A percentile compares a stretch with the other conserved stretches of the same genome.
Conservation (phyloP, 192 early-diverging fungal genomes). For the Cladochytrium replicatum region DNA sequence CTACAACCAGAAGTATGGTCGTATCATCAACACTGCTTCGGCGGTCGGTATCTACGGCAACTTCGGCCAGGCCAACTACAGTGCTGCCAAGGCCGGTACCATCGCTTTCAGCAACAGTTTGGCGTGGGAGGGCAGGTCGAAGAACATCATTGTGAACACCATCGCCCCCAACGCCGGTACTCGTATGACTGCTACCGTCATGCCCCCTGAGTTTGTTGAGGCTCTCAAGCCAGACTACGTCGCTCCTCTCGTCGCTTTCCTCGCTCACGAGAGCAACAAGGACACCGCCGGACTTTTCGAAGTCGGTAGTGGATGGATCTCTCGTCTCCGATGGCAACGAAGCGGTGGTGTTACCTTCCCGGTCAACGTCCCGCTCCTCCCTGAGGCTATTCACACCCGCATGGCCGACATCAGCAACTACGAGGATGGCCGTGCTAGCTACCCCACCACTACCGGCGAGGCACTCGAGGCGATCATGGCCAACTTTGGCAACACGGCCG, state of each 20-base stretch:
- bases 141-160: slow-evolving; percentile 87
- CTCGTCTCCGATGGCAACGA: slow-evolving; percentile 85
- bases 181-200: slow-evolving; percentile 90
- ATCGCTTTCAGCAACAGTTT: slow-evolving; percentile 85
- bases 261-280: slow-evolving; percentile 76
- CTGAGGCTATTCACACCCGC: slow-evolving; percentile 72
- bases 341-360: slow-evolving; percentile 90
- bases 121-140: slow-evolving; percentile 80
- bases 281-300: slow-evolving; percentile 63
- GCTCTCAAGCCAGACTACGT: slow-evolving; percentile 96
- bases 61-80: slow-evolving; percentile 90
- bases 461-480: slow-evolving; percentile 72
- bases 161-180: slow-evolving; percentile 98
- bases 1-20: slow-evolving; percentile 87
- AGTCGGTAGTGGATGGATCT: slow-evolving; percentile 48
- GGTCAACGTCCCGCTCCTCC: slow-evolving; percentile 62
- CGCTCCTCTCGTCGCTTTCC: slow-evolving; percentile 85
- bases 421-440: slow-evolving; percentile 88
- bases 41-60: slow-evolving; percentile 90
- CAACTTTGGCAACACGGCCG: slow-evolving; percentile 63
- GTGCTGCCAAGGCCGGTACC: slow-evolving; percentile 84
- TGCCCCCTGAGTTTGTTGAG: slow-evolving; percentile 91
- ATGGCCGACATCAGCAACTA: slow-evolving; percentile 85
- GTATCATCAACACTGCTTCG: slow-evolving; percentile 90
- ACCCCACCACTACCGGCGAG: slow-evolving; percentile 69